Evolutionary conservation across 2,329 filamentous ascomycete genomes (phyloP), one percentile per base, ranked within the genome.

Genomic region (Apiospora phragmitis): DNA sequence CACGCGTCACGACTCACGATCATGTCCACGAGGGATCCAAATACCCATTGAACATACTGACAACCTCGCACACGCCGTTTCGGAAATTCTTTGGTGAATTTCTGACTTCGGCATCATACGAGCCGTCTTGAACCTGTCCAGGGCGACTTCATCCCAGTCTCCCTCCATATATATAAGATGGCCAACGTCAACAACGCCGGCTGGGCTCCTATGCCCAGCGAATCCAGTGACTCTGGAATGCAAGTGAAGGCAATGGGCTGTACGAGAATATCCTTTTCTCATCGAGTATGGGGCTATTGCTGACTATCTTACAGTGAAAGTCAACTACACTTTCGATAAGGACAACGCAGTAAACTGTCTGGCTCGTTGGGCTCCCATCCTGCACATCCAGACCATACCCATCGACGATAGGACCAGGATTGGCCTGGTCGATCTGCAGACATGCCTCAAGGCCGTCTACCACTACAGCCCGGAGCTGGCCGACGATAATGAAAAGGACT

Each of bases 281-380:
- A 29, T 11, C 14, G 26, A 35, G 42, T 24, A 43, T 47, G 65
- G 42, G n/a, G 41, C 42, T 47, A 35, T 67, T 67, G 65, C 65
- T 67, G 65, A 67, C 42, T n/a, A 67, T 47, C 42, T 47, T 14
- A 62, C 81, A 97, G 95, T 98, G 82, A 98, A 98, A 87, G 93
- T 98, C 67, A 91, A 97, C 72, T 99, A 98, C 83, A 97, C 94
- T 42, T 98, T 98, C 83, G 95, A 98, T 81, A 91, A 92, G 79
- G 92, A 95, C 75, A 92, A 90, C 83, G 94, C 94, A 82, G 92
- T 94, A 74, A 95, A 95, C 79, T 98, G 94, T 81, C 87, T 99
- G 67, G 95, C 95, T 71, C 90, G 95, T 77, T 92, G 94, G 85
- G 92, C 94, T 24, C 91, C 95, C 71, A 87, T 92, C 21, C 86